phyloP scores from a whole-genome alignment of 805 yeast species.

The Cyberlindnera amylophila region DNA sequence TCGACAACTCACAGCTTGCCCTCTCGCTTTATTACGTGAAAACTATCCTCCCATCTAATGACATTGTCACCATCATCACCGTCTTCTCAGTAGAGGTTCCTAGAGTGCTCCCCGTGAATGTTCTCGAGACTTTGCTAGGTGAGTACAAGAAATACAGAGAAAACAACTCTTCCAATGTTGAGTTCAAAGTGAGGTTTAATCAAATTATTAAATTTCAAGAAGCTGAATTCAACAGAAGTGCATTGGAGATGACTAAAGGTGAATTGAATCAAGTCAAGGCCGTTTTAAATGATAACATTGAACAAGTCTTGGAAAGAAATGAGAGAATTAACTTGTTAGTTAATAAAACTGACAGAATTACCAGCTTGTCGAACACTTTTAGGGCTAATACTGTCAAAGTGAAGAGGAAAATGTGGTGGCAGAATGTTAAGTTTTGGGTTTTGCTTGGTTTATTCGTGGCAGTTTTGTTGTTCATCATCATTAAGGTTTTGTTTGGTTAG shows the following conservation, averaged over 20 bases:
- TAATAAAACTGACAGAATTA: conserved; percentile 57
- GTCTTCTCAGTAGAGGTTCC: conserved; percentile 20
- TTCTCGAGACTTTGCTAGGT: conserved; percentile 34
- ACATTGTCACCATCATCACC: conserved; percentile 22
- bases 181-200: conserved; percentile 52
- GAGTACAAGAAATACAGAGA: conserved; percentile 41
- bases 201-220: conserved; percentile 56
- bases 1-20: conserved; percentile 8
- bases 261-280: conserved; percentile 55
- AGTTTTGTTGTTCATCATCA: conserved; percentile 67
- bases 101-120: conserved; percentile 19
- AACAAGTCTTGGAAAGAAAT: conserved; percentile 54
- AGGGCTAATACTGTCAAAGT: conserved; percentile 49
- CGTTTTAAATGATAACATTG: conserved; percentile 58
- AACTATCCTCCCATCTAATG: conserved; percentile 21
- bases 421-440: conserved; percentile 42
- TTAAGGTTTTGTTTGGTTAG: conserved; percentile 58
- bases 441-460: conserved; percentile 60
- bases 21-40: conserved; percentile 21
- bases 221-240: conserved; percentile 33
- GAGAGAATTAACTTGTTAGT: conserved; percentile 54
- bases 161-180: conserved; percentile 30
- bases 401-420: conserved; percentile 54
- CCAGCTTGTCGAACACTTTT: conserved; percentile 49
- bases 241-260: conserved; percentile 37